Conservation (phyloP, 2,329 filamentous ascomycete species). For the Ilyonectria mors-panacis region DNA sequence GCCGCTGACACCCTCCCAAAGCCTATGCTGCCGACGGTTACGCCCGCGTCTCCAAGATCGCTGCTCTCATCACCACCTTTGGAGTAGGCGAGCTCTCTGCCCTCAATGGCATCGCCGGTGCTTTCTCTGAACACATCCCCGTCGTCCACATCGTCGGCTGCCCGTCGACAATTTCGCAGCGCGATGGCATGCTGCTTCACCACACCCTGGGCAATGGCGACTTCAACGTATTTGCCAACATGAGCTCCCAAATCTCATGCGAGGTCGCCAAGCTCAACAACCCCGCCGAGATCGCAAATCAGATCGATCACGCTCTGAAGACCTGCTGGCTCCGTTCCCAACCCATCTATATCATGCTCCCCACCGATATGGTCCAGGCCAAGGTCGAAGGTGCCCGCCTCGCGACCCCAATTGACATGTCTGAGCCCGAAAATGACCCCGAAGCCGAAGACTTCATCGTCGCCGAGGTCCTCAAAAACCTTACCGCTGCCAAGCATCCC, state of each 20-base stretch:
- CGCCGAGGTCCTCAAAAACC: slow-evolving; percentile 80
- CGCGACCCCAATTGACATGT: slow-evolving; percentile 78
- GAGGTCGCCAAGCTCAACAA: slow-evolving; percentile 80
- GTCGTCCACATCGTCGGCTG: slow-evolving; percentile 78
- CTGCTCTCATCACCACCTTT: slow-evolving; percentile 81
- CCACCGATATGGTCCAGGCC: slow-evolving; percentile 83
- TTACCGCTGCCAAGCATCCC: slow-evolving; percentile 81
- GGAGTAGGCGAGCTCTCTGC: slow-evolving; percentile 83
- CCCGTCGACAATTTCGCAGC: slow-evolving; percentile 64
- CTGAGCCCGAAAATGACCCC: slow-evolving; percentile 74
- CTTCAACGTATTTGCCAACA: slow-evolving; percentile 86
- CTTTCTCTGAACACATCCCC: slow-evolving; percentile 80
- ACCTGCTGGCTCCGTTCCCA: slow-evolving; percentile 82
- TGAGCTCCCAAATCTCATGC: slow-evolving; percentile 81
- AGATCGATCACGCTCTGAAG: slow-evolving; percentile 84
- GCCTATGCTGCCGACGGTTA: slow-evolving; percentile 88
- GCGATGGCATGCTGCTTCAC: slow-evolving; percentile 67
- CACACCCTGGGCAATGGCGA: slow-evolving; percentile 84
- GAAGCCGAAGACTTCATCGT: slow-evolving; percentile 88
- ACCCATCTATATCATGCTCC: slow-evolving; percentile 88
- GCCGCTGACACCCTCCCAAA: slow-evolving; percentile 47
- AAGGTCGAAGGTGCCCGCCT: slow-evolving; percentile 83
- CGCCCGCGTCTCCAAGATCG: slow-evolving; percentile 79
- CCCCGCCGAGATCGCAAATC: slow-evolving; percentile 76
- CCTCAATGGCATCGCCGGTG: slow-evolving; percentile 81